Evolutionary conservation across 2,329 filamentous ascomycete genomes (phyloP).

Genomic region (Beauveria medogensis): DNA sequence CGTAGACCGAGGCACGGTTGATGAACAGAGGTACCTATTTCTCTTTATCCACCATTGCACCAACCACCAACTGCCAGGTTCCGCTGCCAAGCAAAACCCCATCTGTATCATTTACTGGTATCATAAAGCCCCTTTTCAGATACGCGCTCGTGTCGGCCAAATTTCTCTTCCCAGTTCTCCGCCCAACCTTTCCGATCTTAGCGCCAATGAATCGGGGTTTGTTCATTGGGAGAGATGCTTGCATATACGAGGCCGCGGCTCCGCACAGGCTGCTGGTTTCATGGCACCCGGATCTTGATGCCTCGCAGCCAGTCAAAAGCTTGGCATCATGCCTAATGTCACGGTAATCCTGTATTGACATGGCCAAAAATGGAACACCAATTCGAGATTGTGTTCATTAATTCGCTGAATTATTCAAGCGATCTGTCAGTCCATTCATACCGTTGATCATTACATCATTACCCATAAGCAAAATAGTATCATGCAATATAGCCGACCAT

Average conservation of each 20-base stretch:
- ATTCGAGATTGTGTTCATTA: not conserved
- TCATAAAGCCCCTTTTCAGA: no score
- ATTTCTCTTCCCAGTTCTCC: not conserved
- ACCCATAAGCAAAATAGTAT: not conserved
- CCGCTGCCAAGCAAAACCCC: not conserved
- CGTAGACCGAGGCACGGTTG: no score
- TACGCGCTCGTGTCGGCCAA: no score
- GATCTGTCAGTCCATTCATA: not conserved
- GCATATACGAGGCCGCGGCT: slow-evolving; percentile 15
- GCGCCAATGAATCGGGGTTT: not conserved
- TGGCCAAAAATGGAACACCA: no score
- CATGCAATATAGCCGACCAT: not conserved
- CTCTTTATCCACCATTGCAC: no score
- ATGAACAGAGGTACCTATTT: no score
- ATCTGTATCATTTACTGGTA: not conserved
- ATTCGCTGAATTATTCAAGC: not conserved
- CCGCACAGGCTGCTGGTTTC: not conserved
- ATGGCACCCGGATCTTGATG: slow-evolving; percentile 4
- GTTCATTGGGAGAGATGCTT: slow-evolving; percentile 8
- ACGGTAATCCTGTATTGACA: not conserved
- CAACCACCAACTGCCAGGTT: not conserved
- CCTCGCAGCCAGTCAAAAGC: not conserved
- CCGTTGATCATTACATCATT: not conserved
- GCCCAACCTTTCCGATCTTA: not conserved
- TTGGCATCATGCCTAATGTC: not conserved